phyloP scores from a whole-genome alignment of 2,329 filamentous ascomycete genomes.

The Talaromyces funiculosus region DNA sequence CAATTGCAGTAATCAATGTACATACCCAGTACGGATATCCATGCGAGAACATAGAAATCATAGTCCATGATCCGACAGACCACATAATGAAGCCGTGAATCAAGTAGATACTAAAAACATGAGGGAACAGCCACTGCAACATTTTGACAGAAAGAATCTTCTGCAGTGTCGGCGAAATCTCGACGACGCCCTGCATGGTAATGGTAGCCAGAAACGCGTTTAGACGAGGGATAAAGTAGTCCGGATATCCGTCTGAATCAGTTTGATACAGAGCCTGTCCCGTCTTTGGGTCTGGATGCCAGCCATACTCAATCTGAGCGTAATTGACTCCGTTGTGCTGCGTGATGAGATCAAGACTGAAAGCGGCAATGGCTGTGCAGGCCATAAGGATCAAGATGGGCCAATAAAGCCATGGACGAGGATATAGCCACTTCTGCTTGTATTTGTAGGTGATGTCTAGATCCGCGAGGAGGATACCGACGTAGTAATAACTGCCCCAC shows the following conservation, averaged over 20 bases:
- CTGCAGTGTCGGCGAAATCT: conserved; percentile 35
- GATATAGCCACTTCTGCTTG: conserved; percentile 31
- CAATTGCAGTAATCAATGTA: conserved; percentile 18
- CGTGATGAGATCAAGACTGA: conserved; percentile 34
- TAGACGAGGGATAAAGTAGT: conserved; percentile 41
- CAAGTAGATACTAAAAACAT: conserved; percentile 48
- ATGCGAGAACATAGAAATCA: conserved; percentile 16
- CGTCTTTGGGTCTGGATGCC: conserved; percentile 39
- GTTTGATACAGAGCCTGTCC: conserved; percentile 35
- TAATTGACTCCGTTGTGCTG: conserved; percentile 36
- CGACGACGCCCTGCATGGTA: conserved; percentile 30
- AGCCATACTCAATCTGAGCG: conserved; percentile 36
- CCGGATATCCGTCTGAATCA: conserved; percentile 32
- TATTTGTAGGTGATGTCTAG: conserved; percentile 45
- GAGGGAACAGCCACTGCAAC: conserved; percentile 42
- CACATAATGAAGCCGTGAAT: conserved; percentile 39
- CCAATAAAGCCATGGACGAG: conserved; percentile 32
- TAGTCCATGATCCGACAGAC: conserved; percentile 22
- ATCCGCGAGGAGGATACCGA: conserved; percentile 42
- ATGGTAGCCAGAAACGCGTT: conserved; percentile 40
- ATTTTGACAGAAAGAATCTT: conserved; percentile 36
- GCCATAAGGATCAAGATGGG: conserved; percentile 29
- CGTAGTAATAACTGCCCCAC: conserved; percentile 44
- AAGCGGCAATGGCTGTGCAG: conserved; percentile 26
- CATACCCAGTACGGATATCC: conserved; percentile 23